Conservation (phyloP, 352 stramenopile species). For the Globisporangium cylindrosporum region DNA sequence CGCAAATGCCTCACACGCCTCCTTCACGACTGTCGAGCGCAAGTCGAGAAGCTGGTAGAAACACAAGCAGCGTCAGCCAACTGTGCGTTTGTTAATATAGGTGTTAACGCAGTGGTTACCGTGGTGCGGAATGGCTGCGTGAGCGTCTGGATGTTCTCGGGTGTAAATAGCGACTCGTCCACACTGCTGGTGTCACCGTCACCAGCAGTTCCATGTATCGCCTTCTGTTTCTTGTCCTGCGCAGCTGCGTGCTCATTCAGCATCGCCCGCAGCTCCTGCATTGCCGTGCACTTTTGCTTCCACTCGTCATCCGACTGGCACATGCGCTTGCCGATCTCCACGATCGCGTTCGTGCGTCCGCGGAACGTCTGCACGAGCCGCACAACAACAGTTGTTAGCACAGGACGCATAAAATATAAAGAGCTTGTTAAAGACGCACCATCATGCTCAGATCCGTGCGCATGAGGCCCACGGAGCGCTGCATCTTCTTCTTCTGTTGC, state of each 20-base stretch:
- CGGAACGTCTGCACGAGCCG: slow-evolving; percentile 33
- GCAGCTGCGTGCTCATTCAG: slow-evolving; percentile 22
- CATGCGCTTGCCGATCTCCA: slow-evolving; percentile 52
- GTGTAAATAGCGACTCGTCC: slow-evolving; percentile 30
- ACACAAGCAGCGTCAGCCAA: not conserved
- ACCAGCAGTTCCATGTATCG: not conserved
- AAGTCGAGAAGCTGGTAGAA: slow-evolving; percentile 38
- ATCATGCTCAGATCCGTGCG: slow-evolving; percentile 47
- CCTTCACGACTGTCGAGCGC: slow-evolving; percentile 60
- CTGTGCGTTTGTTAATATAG: no score
- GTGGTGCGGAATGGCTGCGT: slow-evolving; percentile 58
- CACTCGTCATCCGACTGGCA: slow-evolving; percentile 52
- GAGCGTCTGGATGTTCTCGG: slow-evolving; percentile 52
- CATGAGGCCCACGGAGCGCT: slow-evolving; percentile 26
- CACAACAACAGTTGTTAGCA: not conserved
- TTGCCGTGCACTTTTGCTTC: slow-evolving; percentile 53
- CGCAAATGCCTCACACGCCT: slow-evolving; percentile 51
- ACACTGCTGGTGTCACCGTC: slow-evolving; percentile 8
- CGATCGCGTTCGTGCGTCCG: slow-evolving; percentile 41
- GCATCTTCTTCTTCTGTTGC: slow-evolving; percentile 14
- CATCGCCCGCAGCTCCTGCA: slow-evolving; percentile 39
- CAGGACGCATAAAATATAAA: not conserved
- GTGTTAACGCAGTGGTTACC: slow-evolving; percentile 15
- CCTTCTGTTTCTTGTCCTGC: not conserved
- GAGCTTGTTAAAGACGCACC: slow-evolving; percentile 24